Percentiles rank a stretch among this genome's conserved stretches.
These are phyloP conservation scores for Melampsora larici-populina DNA, from an alignment of 1,284 basidiomycete genomes.

Conservation along the genomic window DNA sequence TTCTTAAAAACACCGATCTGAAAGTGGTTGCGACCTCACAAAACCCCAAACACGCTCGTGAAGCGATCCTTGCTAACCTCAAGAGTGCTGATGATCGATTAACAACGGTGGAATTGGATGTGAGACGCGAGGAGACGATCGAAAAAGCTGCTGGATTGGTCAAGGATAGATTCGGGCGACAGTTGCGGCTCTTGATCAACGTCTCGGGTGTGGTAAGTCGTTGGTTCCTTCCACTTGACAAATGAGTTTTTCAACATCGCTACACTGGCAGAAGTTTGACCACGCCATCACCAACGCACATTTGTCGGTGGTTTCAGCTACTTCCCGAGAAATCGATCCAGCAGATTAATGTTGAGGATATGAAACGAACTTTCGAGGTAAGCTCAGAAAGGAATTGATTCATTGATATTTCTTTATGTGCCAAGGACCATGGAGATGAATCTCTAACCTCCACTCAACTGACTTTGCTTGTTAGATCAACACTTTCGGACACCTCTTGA, in stretches of 20 bases:
- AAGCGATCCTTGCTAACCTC: conserved; percentile 47
- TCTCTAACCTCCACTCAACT: too few species aligned
- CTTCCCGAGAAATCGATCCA: conserved; percentile 51
- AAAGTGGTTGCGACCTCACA: conserved; percentile 50
- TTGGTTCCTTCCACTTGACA: background rate
- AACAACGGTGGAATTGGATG: conserved; percentile 49
- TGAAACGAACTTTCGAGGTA: conserved; percentile 49
- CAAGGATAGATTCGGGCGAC: conserved; percentile 48
- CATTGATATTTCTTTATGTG: too few species aligned
- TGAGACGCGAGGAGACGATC: conserved; percentile 49
- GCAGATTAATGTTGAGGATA: too few species aligned
- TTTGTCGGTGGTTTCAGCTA: background rate
- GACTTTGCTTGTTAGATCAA: conserved; percentile 45
- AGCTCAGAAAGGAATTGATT: background rate
- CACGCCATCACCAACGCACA: background rate
- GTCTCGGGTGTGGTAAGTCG: conserved; percentile 49
- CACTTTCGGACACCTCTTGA: conserved; percentile 51
- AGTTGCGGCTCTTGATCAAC: conserved; percentile 50
- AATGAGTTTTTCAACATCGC: background rate
- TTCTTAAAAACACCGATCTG: conserved; percentile 48
- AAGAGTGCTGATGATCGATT: conserved; percentile 43
- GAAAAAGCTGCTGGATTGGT: conserved; percentile 46
- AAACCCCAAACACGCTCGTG: conserved; percentile 47
- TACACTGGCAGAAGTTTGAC: background rate
- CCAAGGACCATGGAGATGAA: too few species aligned